Evolutionary conservation across 2,329 filamentous ascomycete species (phyloP), one percentile per base, ranked within the genome.

Genomic region (Alternaria arborescens): DNA sequence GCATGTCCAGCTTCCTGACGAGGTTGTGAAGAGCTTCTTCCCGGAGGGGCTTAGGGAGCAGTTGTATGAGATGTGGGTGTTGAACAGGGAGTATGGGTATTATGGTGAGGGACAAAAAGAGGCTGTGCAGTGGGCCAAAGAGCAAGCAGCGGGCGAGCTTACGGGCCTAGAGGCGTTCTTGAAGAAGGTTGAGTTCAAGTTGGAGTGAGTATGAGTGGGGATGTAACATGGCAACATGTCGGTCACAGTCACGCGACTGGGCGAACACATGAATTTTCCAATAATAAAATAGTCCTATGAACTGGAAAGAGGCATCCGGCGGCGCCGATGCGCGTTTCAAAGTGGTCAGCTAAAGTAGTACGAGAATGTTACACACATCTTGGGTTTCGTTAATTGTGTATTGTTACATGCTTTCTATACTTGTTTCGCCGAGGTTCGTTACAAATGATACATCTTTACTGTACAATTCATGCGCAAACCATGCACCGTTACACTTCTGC

Each of bases 91-190:
- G 8, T 76, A 70, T 66, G 75, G 73, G 16, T 77, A 76, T 36
- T 77, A 62, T 68, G 74, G 74, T 0, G 41, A 62, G 52, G 53
- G 52, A 7, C 68, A 66, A 67, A 60, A 71, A 48, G 61, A 68
- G 48, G 36, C 65, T 7, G 71, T 77, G 8, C 41, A 58, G 30
- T 76, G 73, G 75, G 66, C 71, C 41, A 68, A 24, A 40, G 60
- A 66, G 30, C 68, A 74, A 58, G 71, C 60, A 16, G 58, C 51
- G 42, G 74, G 71, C 2, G 38, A 67, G 32, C 30, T 76, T 61
- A 77, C 65, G 12, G 62, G 40, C 1, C 60, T 77, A 40, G 73
- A 77, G 60, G 68, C 60, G 57, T 77, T 72, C 42, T 61, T 77
- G 32, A 62, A 40, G 59, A 74, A 57, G 62, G 52, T 42, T 14